Conservation (phyloP, 345 rosid species). For the Abelmoschus esculentus region DNA sequence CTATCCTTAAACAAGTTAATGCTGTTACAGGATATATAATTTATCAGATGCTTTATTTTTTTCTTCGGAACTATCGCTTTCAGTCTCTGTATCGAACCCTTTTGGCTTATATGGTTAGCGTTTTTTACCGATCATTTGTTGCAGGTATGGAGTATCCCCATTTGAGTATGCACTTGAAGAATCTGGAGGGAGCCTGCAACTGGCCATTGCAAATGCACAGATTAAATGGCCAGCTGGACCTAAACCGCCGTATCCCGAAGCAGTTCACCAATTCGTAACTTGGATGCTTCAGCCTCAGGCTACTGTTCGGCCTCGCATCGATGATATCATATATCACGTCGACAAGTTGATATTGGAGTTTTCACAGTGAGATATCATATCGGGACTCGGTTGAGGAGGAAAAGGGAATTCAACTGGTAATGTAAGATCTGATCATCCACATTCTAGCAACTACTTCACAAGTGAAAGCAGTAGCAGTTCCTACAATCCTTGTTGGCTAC, state of each 20-base stretch:
- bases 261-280: conserved; percentile 80
- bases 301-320: conserved; percentile 78
- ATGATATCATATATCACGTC: conserved; percentile 82
- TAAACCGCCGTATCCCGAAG: conserved; percentile 76
- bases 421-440: conserved; percentile 5
- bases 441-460: conserved; percentile 6
- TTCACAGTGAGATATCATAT: conserved; percentile 35
- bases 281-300: conserved; percentile 99
- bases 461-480: conserved; percentile 11
- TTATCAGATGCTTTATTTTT: conserved; percentile 9
- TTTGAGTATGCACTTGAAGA: conserved; percentile 97
- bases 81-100: neutral
- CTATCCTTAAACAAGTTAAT: neutral
- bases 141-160: conserved; percentile 89
- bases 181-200: conserved; percentile 93
- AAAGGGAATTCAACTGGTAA: neutral
- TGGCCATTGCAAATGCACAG: conserved; percentile 83
- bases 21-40: neutral
- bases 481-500: neutral
- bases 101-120: neutral
- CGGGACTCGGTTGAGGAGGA: too few species aligned
- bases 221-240: conserved; percentile 96
- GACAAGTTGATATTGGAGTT: conserved; percentile 88
- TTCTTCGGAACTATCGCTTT: neutral
- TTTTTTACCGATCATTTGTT: neutral